A percentile compares a stretch with the other conserved stretches of the same genome.
These are phyloP conservation scores for Vicia villosa DNA, from an alignment of 306 rosid species.

Conservation along the genomic window DNA sequence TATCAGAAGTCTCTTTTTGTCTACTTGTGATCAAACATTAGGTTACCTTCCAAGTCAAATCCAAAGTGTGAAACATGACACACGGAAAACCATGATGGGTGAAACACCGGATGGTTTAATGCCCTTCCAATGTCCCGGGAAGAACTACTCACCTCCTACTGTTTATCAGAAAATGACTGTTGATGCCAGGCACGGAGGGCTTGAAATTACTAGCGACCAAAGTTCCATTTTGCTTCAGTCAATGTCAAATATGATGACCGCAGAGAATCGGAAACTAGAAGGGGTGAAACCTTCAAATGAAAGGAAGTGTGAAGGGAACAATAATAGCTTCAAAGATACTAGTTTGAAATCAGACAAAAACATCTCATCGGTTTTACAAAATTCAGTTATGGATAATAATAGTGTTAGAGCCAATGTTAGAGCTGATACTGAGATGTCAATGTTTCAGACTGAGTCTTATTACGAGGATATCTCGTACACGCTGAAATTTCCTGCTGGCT, in stretches of 20 bases:
- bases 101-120: slow-evolving; percentile 47
- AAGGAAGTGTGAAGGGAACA: slow-evolving; percentile 12
- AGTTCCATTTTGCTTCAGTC: slow-evolving; percentile 51
- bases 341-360: slow-evolving; percentile 41
- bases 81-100: slow-evolving; percentile 46
- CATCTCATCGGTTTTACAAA: slow-evolving; percentile 34
- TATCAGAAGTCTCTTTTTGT: slow-evolving; percentile 64
- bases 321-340: slow-evolving; percentile 54
- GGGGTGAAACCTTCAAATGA: slow-evolving; percentile 45
- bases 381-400: slow-evolving; percentile 36
- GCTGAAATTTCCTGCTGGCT: slow-evolving; percentile 87
- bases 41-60: slow-evolving; percentile 45
- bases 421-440: slow-evolving; percentile 45
- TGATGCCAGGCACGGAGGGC: slow-evolving; percentile 55
- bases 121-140: slow-evolving; percentile 49
- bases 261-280: slow-evolving; percentile 46
- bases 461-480: slow-evolving; percentile 43
- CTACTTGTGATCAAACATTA: slow-evolving; percentile 52
- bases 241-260: slow-evolving; percentile 48
- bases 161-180: slow-evolving; percentile 53
- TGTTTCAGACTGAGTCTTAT: slow-evolving; percentile 43
- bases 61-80: slow-evolving; percentile 47
- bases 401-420: slow-evolving; percentile 36
- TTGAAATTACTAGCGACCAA: slow-evolving; percentile 49
- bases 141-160: slow-evolving; percentile 46